Evolutionary conservation across 306 rosid genomes (phyloP).

Genomic region (Ormosia emarginata): DNA sequence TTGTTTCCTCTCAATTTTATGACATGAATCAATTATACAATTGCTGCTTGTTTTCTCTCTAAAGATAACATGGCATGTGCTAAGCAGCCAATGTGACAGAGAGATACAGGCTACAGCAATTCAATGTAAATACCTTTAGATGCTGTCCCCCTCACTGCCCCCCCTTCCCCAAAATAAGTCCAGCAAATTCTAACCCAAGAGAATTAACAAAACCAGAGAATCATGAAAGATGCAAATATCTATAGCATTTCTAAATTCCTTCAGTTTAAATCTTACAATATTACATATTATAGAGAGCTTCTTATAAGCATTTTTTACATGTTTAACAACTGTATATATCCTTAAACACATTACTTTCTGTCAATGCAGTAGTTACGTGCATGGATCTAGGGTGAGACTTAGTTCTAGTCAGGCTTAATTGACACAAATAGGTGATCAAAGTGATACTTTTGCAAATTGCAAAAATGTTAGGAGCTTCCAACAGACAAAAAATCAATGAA

Average conservation of each 20-base stretch:
- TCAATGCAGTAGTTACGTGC: neutral
- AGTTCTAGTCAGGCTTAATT: constrained; percentile 19
- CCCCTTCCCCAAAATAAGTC: no score
- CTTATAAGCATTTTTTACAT: neutral
- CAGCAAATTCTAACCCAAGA: neutral
- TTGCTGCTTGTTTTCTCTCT: no score
- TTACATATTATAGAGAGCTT: neutral
- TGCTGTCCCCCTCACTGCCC: no score
- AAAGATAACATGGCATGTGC: no score
- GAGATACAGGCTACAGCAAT: no score
- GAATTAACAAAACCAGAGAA: neutral
- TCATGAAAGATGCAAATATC: neutral
- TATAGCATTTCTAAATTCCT: neutral
- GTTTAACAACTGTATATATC: constrained; percentile 7
- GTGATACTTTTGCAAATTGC: neutral
- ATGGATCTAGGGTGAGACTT: constrained; percentile 5
- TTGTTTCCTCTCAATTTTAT: no score
- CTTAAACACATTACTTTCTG: constrained; percentile 10
- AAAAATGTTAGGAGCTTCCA: constrained; percentile 28
- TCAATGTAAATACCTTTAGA: no score
- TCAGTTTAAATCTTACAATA: neutral
- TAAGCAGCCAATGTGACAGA: no score
- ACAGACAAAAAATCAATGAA: constrained; percentile 66
- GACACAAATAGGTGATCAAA: neutral
- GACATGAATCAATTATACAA: no score